Evolutionary conservation across 2,329 filamentous ascomycete genomes (phyloP), one percentile per base, ranked within the genome.

Genomic region (Diaporthe vaccinii): DNA sequence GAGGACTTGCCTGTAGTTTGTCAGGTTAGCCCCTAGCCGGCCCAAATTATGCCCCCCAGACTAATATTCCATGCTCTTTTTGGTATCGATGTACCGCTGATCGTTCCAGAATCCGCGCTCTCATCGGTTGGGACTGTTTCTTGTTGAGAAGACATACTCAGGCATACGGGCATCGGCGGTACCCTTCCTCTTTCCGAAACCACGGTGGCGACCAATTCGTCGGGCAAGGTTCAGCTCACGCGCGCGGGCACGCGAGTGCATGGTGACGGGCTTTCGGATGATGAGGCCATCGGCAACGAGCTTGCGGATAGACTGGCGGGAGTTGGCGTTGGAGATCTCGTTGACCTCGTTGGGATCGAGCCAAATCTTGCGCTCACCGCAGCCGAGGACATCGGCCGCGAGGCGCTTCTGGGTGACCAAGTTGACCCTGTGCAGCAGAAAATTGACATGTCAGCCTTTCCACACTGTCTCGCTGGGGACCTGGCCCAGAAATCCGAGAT

Each of bases 161-260:
- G 96, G 96, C 97, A 99, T 99, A 93, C 97, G 95, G 86, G 97
- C 96, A 87, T 99, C 96, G 87, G 95, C 95, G 85, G 97, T 98
- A 98, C 97, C 97, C 96, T 99, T 99, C 89, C 97, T 95, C 95
- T 99, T 99, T 95, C 97, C 97, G 91, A 98, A 98, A 87, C 97
- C 97, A 89, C 97, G 94, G 92, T 99, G 97, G 89, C 97, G 93
- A 86, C 97, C 97, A 85, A 98, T 96, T 86, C 96, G 92, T 89
- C 97, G 93, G 86, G 97, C 94, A 80, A 95, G 94, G 88, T 94
- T 98, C 87, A 99, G 92, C 89, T 97, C 96, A 84, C 97, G 94
- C 85, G 97, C 97, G 85, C 97, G 95, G 84, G 95, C 93, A 89
- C 97, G 95, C 83, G 97, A 98, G 95, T 99, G 97, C 95, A 98